phyloP scores from a whole-genome alignment of 345 rosid genomes.

The Raphanus raphanistrum region DNA sequence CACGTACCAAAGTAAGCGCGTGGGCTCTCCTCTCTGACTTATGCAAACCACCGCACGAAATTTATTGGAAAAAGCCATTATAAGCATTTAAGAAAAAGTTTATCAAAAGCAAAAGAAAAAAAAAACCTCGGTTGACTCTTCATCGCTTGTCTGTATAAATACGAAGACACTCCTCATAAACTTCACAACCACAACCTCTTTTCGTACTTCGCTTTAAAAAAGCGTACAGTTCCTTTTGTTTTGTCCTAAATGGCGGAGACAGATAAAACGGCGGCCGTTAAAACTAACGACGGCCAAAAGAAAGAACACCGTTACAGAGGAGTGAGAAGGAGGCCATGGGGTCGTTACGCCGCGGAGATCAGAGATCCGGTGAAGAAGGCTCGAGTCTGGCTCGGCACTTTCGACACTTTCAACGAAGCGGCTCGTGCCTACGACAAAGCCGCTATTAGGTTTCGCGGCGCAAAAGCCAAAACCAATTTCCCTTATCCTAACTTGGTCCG shows the following conservation, averaged over 20 bases:
- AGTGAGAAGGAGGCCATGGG: slow-evolving; percentile 93
- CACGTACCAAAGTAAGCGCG: slow-evolving; percentile 19
- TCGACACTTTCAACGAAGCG: slow-evolving; percentile 74
- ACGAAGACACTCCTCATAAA: not conserved
- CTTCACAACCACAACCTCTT: not conserved
- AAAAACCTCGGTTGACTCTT: slow-evolving; percentile 4
- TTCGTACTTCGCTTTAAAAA: not conserved
- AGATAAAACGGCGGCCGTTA: slow-evolving; percentile 41
- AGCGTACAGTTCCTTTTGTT: not conserved
- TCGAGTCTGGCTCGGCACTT: slow-evolving; percentile 91
- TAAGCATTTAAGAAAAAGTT: not conserved
- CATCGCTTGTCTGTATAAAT: slow-evolving; percentile 12
- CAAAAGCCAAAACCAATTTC: slow-evolving; percentile 85
- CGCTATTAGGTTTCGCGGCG: slow-evolving; percentile 71
- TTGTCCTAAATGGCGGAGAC: slow-evolving; percentile 51
- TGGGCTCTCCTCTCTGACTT: slow-evolving; percentile 3
- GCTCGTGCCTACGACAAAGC: slow-evolving; percentile 76
- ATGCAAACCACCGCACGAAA: not conserved
- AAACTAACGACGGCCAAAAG: slow-evolving; percentile 25
- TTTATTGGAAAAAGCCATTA: not conserved
- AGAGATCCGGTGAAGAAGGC: slow-evolving; percentile 71
- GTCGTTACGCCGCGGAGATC: slow-evolving; percentile 84
- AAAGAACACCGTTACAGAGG: slow-evolving; percentile 60
- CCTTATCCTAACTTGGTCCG: slow-evolving; percentile 5
- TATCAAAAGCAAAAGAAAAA: not conserved